Evolutionary conservation across 23 red algal genomes (phyloP).

Genomic region (Agarophyton chilense): DNA sequence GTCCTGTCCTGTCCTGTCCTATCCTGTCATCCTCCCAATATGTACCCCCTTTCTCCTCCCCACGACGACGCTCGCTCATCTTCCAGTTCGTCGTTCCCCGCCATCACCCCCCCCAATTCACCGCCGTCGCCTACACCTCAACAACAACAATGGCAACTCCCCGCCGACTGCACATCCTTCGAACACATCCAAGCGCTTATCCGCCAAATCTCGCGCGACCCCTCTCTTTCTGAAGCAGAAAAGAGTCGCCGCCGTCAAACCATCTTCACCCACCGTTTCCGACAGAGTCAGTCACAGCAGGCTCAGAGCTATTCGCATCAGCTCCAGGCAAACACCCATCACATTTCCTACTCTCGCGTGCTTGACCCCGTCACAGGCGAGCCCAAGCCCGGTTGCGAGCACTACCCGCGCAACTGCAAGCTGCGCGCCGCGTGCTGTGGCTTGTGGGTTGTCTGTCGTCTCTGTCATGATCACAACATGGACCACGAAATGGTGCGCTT

Average conservation of each 20-base stretch:
- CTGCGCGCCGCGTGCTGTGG: conserved; percentile 86
- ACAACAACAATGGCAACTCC: conserved; percentile 1
- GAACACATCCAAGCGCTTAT: conserved; percentile 29
- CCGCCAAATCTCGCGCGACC: conserved; percentile 50
- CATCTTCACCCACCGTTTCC: conserved; percentile 40
- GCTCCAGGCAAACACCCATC: background rate
- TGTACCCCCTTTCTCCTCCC: no score
- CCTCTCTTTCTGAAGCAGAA: conserved; percentile 45
- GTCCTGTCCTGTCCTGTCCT: no score
- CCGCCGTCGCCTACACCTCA: background rate
- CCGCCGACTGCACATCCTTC: background rate
- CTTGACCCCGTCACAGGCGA: conserved; percentile 32
- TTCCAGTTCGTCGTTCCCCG: no score
- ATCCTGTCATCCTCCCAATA: no score
- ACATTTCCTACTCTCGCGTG: conserved; percentile 27
- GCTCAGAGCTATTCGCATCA: conserved; percentile 6
- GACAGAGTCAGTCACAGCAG: conserved; percentile 10
- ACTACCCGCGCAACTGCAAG: conserved; percentile 85
- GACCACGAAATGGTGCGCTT: conserved; percentile 92
- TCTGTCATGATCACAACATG: conserved; percentile 86
- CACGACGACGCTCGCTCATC: no score
- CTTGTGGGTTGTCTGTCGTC: conserved; percentile 83
- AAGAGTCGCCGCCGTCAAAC: conserved; percentile 55
- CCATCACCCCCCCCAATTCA: background rate
- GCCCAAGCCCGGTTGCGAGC: conserved; percentile 79